These are phyloP conservation scores for Edaphochlamys debaryana DNA, from an alignment of 139 green algal genomes.

Conservation along the genomic window DNA sequence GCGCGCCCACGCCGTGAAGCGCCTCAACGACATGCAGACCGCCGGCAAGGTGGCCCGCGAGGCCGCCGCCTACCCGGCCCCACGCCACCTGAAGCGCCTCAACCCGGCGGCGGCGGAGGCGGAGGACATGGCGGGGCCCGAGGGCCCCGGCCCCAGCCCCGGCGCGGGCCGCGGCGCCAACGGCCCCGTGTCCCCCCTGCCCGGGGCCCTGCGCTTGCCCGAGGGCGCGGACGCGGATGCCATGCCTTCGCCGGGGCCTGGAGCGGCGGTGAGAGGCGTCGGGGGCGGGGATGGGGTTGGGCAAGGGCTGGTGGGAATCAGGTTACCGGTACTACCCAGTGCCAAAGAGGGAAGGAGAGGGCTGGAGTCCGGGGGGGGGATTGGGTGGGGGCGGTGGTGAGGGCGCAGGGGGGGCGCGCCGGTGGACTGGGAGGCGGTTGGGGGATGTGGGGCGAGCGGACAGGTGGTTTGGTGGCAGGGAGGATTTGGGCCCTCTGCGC, in stretches of 20 bases:
- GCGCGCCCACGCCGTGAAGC: slow-evolving; percentile 36
- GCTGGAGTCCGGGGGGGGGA: too few relatives aligned
- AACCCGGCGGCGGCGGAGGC: slow-evolving; percentile 40
- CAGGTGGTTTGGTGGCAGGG: too few relatives aligned
- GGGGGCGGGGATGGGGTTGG: background rate
- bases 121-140: slow-evolving; percentile 8
- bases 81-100: slow-evolving; percentile 39
- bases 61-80: slow-evolving; percentile 34
- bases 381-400: too few relatives aligned
- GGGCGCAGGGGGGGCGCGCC: too few relatives aligned
- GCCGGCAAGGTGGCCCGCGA: slow-evolving; percentile 40
- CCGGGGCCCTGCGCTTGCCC: too few relatives aligned
- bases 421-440: too few relatives aligned
- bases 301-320: too few relatives aligned
- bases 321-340: too few relatives aligned
- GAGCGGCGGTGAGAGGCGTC: background rate
- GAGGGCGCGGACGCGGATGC: too few relatives aligned
- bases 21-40: slow-evolving; percentile 45
- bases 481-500: too few relatives aligned
- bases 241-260: background rate
- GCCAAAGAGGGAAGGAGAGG: too few relatives aligned
- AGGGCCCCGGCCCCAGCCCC: slow-evolving; percentile 3
- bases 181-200: background rate
- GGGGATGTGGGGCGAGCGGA: too few relatives aligned
- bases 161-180: background rate